Base-by-base conservation (phyloP, 345 rosid genomes). In the Populus deltoides region DNA sequence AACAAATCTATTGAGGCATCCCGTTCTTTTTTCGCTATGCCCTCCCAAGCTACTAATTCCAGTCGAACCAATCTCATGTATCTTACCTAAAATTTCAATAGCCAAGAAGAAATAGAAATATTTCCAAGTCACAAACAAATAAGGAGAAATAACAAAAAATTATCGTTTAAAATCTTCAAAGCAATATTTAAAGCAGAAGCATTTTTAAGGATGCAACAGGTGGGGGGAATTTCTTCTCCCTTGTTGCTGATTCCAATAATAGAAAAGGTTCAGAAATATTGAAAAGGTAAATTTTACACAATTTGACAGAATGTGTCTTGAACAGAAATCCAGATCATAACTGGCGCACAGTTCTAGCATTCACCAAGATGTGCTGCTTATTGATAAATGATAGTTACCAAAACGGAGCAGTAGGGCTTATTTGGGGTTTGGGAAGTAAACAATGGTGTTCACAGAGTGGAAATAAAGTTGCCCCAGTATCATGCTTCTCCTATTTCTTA, bases 11-110 rank as follows among this genome's bases (percentile, higher is more conserved):
- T 96, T 93, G 63, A 96, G 84, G 70, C 99, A 93, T 33, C 68
- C 77, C 1, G 90, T 86, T 86, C 99, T 89, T 86, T 71, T 93
- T 73, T 93, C 97, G 33, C 57, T 86, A 75, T 96, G 99, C 73
- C 94, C 97, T 83, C 98, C 98, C 89, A 93, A 45, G 85, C 91
- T 91, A 86, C 99, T 96, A 75, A 96, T 96, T 74, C 99, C 97
- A 11, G 94, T 92, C 33, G 98, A 93, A 79, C 99, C 99, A 65
- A 93, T 91, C 91, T 95, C 99, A 66, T 82, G 89, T 86, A 95
- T 92, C 78, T 91, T 95, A 65, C 99, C 99, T 95, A 75, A 76
- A 81, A 43, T 51, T 25, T 35, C 61, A 71, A 68, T 22, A 62
- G 31, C 61, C 68, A 53, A 74, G 17, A n/a, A 24, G 43, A 57